Conservation (phyloP, 805 yeast genomes). For the Kodamaea kakaduensis region DNA sequence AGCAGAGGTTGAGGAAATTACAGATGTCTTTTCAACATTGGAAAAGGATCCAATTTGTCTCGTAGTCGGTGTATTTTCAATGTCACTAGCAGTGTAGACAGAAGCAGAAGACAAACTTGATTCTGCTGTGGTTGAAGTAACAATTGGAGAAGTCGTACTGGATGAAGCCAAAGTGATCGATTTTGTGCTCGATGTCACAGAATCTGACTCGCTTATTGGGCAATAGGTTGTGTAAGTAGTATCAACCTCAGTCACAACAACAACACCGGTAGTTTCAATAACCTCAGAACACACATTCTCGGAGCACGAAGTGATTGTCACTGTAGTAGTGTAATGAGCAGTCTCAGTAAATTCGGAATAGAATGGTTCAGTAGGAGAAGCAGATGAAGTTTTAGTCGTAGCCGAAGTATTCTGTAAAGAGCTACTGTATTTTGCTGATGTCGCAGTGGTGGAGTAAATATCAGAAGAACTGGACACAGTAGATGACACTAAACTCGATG, state of each 20-base stretch:
- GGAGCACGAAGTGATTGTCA: conserved; percentile 26
- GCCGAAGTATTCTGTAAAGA: neutral
- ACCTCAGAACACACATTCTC: conserved; percentile 20
- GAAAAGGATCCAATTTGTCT: too few species aligned
- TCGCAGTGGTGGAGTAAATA: neutral
- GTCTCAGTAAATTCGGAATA: neutral
- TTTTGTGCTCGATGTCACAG: too few species aligned
- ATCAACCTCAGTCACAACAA: conserved; percentile 18
- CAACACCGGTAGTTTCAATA: conserved; percentile 22
- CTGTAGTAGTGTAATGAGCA: conserved; percentile 20
- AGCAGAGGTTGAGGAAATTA: too few species aligned
- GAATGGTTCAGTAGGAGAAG: neutral
- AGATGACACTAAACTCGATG: neutral
- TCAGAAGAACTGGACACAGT: conserved; percentile 4
- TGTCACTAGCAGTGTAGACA: too few species aligned
- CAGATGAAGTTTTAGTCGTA: conserved; percentile 1
- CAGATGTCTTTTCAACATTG: too few species aligned
- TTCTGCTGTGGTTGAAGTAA: too few species aligned
- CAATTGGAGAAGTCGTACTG: too few species aligned
- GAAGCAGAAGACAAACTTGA: too few species aligned
- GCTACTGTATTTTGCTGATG: neutral
- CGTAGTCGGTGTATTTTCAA: too few species aligned
- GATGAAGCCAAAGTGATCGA: too few species aligned
- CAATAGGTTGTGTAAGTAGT: conserved; percentile 23
- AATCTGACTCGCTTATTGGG: too few species aligned